Conservation (phyloP, 441 rosid species). For the Gossypium lobatum region DNA sequence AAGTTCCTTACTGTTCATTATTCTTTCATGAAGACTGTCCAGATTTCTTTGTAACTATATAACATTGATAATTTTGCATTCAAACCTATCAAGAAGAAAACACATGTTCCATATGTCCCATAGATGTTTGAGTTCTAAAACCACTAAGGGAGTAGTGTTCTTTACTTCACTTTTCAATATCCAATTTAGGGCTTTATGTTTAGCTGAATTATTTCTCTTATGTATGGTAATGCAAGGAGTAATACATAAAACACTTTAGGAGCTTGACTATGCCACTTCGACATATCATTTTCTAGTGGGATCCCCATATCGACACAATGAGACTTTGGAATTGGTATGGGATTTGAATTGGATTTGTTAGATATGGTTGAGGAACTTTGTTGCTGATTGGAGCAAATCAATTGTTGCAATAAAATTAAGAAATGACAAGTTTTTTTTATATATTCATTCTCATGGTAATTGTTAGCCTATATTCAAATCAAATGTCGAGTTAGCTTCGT, state of each 20-base stretch:
- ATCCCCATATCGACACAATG: neutral
- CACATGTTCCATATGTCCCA: neutral
- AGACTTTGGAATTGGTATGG: neutral
- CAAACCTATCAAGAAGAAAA: neutral
- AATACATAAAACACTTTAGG: neutral
- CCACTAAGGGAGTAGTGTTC: neutral
- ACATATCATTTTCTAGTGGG: neutral
- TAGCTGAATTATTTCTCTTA: neutral
- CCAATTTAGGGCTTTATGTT: neutral
- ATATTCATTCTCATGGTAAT: too few species aligned
- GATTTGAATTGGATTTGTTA: neutral
- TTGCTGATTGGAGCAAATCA: neutral
- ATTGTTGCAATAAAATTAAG: too few species aligned
- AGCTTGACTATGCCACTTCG: neutral
- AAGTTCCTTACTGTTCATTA: conserved; percentile 26
- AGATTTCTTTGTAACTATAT: neutral
- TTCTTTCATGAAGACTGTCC: neutral
- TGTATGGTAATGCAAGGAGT: neutral
- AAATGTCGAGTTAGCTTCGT: too few species aligned
- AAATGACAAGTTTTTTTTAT: too few species aligned
- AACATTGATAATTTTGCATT: neutral
- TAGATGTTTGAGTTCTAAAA: neutral
- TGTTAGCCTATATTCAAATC: too few species aligned
- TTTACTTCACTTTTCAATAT: neutral
- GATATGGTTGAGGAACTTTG: neutral